Evolutionary conservation across 352 stramenopile species (phyloP).

Genomic region (Pythium utonaiense): DNA sequence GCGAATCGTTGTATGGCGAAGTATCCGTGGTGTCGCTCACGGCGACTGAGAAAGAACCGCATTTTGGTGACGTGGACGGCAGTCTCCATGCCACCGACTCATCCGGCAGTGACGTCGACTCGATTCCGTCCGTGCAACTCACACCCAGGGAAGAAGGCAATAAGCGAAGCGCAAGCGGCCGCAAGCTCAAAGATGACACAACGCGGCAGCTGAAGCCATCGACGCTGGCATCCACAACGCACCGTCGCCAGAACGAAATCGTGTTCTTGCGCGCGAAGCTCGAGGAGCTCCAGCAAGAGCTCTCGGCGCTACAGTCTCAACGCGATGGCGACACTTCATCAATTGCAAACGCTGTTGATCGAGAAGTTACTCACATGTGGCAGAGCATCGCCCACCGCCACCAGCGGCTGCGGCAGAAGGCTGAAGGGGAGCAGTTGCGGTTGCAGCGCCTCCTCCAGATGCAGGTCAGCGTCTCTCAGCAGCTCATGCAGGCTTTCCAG

Average conservation of each 20-base stretch:
- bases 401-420: neutral
- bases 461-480: neutral
- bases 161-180: neutral
- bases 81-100: neutral
- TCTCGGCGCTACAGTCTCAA: neutral
- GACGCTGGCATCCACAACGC: conserved; percentile 2
- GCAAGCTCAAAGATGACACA: neutral
- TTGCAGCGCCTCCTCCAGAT: neutral
- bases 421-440: conserved; percentile 3
- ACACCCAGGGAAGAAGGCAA: neutral
- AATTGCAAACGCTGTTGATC: neutral
- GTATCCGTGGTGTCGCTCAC: neutral
- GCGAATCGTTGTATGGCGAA: neutral
- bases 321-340: neutral
- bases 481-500: conserved; percentile 2
- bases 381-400: conserved; percentile 3
- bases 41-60: neutral
- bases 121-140: neutral
- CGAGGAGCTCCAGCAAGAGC: conserved; percentile 1
- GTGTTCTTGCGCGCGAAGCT: neutral
- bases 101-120: neutral
- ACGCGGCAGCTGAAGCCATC: conserved; percentile 1
- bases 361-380: neutral
- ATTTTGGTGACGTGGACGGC: no score
- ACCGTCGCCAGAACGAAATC: conserved; percentile 6